phyloP scores from a whole-genome alignment of 129 eudicot genomes.

The Solidago caesia region DNA sequence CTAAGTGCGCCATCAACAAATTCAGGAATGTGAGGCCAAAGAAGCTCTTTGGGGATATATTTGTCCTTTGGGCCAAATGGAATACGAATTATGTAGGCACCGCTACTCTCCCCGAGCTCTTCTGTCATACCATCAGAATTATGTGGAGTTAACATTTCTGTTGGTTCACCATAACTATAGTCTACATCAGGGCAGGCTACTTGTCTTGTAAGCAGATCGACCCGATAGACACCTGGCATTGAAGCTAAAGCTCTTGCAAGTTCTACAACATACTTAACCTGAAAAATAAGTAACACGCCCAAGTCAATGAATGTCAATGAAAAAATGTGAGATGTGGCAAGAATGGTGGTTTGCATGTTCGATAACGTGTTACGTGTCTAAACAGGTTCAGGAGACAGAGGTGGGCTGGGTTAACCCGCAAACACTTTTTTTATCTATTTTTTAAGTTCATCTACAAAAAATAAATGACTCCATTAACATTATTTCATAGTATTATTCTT shows the following conservation, averaged over 20 bases:
- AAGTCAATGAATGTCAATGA: background rate
- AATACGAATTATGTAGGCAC: constrained; percentile 90
- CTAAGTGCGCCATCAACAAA: constrained; percentile 95
- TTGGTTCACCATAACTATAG: constrained; percentile 97
- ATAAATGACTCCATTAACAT: too few species aligned
- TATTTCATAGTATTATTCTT: too few species aligned
- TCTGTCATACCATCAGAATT: constrained; percentile 56
- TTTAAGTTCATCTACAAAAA: too few species aligned
- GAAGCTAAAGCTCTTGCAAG: constrained; percentile 98
- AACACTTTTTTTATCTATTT: too few species aligned
- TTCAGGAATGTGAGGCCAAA: constrained; percentile 97
- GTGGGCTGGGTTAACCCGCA: too few species aligned
- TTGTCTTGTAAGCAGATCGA: constrained; percentile 94
- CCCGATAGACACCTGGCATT: constrained; percentile 98
- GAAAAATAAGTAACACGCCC: constrained; percentile 2
- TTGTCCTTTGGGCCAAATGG: constrained; percentile 92
- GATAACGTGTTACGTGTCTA: too few species aligned
- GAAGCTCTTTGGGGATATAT: constrained; percentile 77
- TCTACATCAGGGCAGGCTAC: constrained; percentile 98
- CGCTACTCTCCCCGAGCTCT: constrained; percentile 98
- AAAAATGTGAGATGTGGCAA: background rate
- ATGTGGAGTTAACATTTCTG: constrained; percentile 82
- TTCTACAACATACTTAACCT: constrained; percentile 97
- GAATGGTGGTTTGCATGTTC: too few species aligned
- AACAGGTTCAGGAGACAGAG: too few species aligned